phyloP scores from a whole-genome alignment of 768 basidiomycete species.

The Asterophora lycoperdoides region DNA sequence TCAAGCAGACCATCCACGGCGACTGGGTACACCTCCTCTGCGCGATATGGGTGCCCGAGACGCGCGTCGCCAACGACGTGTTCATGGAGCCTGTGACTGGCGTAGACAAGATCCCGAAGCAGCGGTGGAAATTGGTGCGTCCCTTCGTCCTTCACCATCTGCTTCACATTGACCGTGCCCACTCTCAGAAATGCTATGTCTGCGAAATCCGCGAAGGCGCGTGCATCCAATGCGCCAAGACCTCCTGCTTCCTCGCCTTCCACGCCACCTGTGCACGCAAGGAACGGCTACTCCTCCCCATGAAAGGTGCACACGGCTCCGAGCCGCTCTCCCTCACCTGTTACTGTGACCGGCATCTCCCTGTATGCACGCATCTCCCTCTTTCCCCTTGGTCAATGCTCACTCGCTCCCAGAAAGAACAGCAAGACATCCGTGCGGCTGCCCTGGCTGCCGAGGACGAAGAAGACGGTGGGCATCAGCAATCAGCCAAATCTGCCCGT shows the following conservation, averaged over 20 bases:
- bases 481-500: conserved; percentile 69
- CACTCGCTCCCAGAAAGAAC: conserved; percentile 50
- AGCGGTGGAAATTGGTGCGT: conserved; percentile 89
- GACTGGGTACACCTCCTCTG: conserved; percentile 97
- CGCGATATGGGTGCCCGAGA: conserved; percentile 97
- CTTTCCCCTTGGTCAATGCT: background rate
- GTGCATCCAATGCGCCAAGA: conserved; percentile 93
- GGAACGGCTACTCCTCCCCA: conserved; percentile 78
- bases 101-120: conserved; percentile 81
- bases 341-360: conserved; percentile 88
- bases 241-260: conserved; percentile 88
- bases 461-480: conserved; percentile 32
- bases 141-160: background rate
- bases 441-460: conserved; percentile 52
- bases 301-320: conserved; percentile 76
- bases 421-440: conserved; percentile 55
- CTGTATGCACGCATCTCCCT: conserved; percentile 47
- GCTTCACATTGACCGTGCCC: background rate
- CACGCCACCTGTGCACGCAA: conserved; percentile 93
- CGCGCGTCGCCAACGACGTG: conserved; percentile 86
- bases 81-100: conserved; percentile 99
- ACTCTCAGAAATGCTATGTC: conserved; percentile 40
- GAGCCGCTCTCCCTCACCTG: conserved; percentile 72
- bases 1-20: conserved; percentile 91
- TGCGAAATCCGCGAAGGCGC: conserved; percentile 62